Evolutionary conservation across 352 stramenopile genomes (phyloP).

Genomic region (Phytophthora hybrid): DNA sequence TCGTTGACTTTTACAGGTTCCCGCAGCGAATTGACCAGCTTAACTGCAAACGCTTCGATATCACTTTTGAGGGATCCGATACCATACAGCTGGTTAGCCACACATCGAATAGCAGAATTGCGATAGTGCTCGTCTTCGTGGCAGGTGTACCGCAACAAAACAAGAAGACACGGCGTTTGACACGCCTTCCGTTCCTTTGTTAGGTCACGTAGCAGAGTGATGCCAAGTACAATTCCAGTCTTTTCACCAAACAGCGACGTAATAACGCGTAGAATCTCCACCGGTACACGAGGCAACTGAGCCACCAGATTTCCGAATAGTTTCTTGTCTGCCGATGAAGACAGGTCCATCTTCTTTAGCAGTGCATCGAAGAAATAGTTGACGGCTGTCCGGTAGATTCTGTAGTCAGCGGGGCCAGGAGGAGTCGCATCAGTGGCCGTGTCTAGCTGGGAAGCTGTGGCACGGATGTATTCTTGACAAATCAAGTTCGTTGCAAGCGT

Average conservation of each 20-base stretch:
- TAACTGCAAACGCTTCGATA: conserved; percentile 72
- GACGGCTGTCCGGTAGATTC: conserved; percentile 54
- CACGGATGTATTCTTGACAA: conserved; percentile 70
- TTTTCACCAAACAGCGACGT: conserved; percentile 62
- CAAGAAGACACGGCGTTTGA: conserved; percentile 53
- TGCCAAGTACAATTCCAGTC: conserved; percentile 70
- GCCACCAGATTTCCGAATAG: conserved; percentile 66
- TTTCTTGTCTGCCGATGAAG: conserved; percentile 71
- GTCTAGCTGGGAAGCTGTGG: conserved; percentile 41
- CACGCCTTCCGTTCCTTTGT: conserved; percentile 71
- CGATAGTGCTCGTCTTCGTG: conserved; percentile 72
- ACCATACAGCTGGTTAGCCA: conserved; percentile 82
- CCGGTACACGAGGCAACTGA: conserved; percentile 63
- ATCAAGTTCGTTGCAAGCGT: conserved; percentile 64
- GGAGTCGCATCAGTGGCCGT: neutral
- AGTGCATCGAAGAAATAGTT: conserved; percentile 64
- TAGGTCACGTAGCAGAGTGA: conserved; percentile 77
- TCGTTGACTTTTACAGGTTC: conserved; percentile 22
- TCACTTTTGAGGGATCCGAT: conserved; percentile 56
- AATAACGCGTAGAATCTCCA: conserved; percentile 67
- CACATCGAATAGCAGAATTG: conserved; percentile 76
- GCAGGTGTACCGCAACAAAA: conserved; percentile 80
- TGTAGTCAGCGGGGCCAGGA: conserved; percentile 23
- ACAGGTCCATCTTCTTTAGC: conserved; percentile 60
- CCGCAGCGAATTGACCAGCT: conserved; percentile 65